phyloP scores from a whole-genome alignment of 2,329 filamentous ascomycete species.

The Hypoxylon sp. region DNA sequence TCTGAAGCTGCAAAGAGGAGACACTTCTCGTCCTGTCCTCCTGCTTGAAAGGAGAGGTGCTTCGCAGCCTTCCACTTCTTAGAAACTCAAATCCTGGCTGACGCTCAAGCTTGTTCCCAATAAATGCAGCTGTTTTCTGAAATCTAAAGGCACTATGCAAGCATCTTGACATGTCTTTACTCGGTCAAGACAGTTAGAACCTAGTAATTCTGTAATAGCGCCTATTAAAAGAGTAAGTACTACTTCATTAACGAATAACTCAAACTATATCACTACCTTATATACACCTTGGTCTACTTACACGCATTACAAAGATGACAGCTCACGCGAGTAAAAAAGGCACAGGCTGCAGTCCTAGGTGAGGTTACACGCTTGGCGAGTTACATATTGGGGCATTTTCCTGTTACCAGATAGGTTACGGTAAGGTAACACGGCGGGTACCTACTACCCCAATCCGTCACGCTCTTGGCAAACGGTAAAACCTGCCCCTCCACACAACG shows the following conservation, averaged over 20 bases:
- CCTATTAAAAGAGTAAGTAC: background rate
- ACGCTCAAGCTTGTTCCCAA: conserved; percentile 10
- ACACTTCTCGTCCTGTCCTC: conserved; percentile 1
- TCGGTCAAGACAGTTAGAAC: background rate
- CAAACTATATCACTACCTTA: background rate
- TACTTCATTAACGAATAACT: background rate
- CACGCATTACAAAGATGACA: background rate
- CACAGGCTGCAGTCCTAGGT: too few relatives aligned
- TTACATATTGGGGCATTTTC: background rate
- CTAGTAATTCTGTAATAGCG: background rate
- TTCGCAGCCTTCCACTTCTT: conserved; percentile 7
- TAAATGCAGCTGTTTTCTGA: conserved; percentile 12
- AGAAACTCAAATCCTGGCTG: background rate
- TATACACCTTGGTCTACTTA: background rate
- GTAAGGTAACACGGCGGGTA: conserved; percentile 14
- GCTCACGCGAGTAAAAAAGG: background rate
- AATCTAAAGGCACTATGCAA: conserved; percentile 3
- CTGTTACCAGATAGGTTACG: conserved; percentile 8
- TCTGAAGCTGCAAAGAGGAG: background rate
- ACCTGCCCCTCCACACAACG: conserved; percentile 32
- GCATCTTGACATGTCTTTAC: conserved; percentile 22
- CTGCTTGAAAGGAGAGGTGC: background rate
- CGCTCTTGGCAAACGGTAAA: too few relatives aligned
- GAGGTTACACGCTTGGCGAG: background rate
- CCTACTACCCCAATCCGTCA: background rate